These are phyloP conservation scores for Blakeslea trispora DNA, from an alignment of 371 early-diverging fungal genomes.

Conservation along the genomic window DNA sequence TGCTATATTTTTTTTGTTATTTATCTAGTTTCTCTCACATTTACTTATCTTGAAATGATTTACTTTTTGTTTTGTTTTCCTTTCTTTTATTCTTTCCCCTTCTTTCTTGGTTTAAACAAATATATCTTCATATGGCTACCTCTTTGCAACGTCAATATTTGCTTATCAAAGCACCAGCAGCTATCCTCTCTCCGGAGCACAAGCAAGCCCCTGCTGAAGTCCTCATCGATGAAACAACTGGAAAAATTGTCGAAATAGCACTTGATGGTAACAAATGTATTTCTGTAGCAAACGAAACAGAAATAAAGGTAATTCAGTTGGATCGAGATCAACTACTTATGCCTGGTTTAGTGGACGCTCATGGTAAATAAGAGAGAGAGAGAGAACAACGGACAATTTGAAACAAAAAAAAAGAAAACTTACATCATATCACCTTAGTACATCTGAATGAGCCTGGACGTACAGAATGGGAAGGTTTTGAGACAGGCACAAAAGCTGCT, in stretches of 20 bases:
- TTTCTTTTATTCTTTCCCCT: neutral
- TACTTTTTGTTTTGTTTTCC: constrained; percentile 1
- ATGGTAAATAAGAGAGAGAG: constrained; percentile 56
- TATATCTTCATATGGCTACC: constrained; percentile 13
- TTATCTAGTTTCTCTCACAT: no score
- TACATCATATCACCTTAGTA: constrained; percentile 38
- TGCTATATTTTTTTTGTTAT: no score
- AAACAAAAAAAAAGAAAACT: no score
- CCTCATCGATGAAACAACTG: constrained; percentile 50
- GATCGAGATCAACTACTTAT: constrained; percentile 61
- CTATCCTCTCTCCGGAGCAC: constrained; percentile 47
- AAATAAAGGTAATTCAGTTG: constrained; percentile 30
- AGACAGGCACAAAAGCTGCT: constrained; percentile 79
- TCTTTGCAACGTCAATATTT: constrained; percentile 24
- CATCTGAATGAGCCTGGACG: constrained; percentile 85
- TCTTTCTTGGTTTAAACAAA: neutral
- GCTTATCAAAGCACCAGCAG: constrained; percentile 41
- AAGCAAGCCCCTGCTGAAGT: constrained; percentile 44
- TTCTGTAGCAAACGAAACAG: constrained; percentile 10
- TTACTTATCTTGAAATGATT: neutral
- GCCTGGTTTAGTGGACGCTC: constrained; percentile 79
- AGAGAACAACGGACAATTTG: no score
- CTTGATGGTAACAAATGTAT: constrained; percentile 10
- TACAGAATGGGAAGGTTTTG: constrained; percentile 86
- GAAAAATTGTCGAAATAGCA: constrained; percentile 54